phyloP scores from a whole-genome alignment of 495 filamentous ascomycete species.

The Bacidia gigantensis region DNA sequence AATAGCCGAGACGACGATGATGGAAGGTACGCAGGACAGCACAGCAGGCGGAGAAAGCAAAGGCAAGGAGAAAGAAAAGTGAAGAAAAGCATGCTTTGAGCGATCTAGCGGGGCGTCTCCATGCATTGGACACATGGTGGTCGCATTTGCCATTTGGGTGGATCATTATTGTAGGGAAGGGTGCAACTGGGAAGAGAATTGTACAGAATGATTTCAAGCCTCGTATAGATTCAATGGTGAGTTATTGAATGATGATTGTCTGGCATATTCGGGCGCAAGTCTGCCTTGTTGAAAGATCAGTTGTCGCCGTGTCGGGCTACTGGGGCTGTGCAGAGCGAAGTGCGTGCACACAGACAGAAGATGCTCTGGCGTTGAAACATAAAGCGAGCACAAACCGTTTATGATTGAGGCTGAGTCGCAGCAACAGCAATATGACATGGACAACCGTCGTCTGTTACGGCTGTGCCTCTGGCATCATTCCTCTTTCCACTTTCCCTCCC shows the following conservation, averaged over 20 bases:
- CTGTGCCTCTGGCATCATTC: neutral
- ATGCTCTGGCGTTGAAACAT: neutral
- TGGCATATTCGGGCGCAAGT: constrained; percentile 1
- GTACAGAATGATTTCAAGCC: neutral
- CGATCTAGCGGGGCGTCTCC: too few species aligned
- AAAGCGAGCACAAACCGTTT: neutral
- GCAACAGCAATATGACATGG: neutral
- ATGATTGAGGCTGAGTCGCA: constrained; percentile 4
- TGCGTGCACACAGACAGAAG: neutral
- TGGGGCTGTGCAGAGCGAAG: constrained; percentile 1
- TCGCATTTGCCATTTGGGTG: neutral
- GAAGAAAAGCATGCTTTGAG: neutral
- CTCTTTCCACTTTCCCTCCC: too few species aligned
- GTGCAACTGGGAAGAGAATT: neutral
- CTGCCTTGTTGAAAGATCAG: constrained; percentile 1
- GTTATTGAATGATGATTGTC: neutral
- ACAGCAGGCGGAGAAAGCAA: constrained; percentile 11
- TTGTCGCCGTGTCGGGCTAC: neutral
- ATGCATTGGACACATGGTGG: neutral
- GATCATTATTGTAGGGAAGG: neutral
- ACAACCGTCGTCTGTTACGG: neutral
- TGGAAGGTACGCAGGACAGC: neutral
- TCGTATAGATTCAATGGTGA: neutral
- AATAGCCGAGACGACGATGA: neutral
- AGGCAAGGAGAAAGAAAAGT: constrained; percentile 14